phyloP scores from a whole-genome alignment of 2,329 filamentous ascomycete genomes.

The Talaromyces funiculosus region DNA sequence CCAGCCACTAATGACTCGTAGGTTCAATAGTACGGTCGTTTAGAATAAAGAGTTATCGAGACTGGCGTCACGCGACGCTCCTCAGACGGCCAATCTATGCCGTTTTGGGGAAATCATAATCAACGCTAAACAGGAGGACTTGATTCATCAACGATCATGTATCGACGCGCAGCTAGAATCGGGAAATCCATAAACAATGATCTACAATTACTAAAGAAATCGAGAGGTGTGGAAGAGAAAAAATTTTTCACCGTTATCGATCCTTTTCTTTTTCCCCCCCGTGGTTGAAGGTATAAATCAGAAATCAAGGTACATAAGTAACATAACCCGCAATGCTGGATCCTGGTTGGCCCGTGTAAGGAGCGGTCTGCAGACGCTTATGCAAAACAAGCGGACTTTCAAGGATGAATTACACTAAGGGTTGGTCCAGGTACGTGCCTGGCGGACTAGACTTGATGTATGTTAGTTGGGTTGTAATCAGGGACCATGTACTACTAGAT shows the following conservation, averaged over 20 bases:
- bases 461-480: slow-evolving; percentile 2
- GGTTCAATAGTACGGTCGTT: background rate
- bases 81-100: background rate
- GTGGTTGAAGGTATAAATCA: background rate
- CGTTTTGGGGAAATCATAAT: background rate
- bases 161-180: background rate
- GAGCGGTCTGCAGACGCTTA: slow-evolving; percentile 14
- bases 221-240: background rate
- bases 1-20: background rate
- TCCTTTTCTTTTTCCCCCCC: too few species aligned
- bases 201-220: background rate
- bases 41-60: background rate
- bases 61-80: background rate
- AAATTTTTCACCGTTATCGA: background rate
- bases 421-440: background rate
- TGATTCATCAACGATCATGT: background rate
- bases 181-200: background rate
- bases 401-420: background rate
- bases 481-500: too few species aligned
- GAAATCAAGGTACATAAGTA: background rate
- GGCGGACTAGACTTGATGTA: background rate
- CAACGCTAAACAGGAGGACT: background rate
- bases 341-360: background rate
- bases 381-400: background rate
- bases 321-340: background rate